phyloP scores from a whole-genome alignment of 352 stramenopile species.

The Blastocystis sp. region DNA sequence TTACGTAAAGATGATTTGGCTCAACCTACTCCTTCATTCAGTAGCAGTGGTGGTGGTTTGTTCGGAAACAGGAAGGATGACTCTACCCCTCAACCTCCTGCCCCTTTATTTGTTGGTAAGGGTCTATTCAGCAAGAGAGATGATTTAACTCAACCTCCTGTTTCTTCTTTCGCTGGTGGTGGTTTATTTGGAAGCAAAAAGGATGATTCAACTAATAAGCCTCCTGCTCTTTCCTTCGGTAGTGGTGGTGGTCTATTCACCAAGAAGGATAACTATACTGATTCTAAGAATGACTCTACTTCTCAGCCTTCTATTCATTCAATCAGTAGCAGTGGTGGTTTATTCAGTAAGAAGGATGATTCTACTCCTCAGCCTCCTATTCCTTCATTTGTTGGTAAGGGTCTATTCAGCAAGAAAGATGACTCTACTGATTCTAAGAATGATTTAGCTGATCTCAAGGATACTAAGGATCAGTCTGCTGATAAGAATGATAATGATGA shows the following conservation, averaged over 20 bases:
- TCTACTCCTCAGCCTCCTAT: constrained; percentile 11
- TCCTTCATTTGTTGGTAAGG: constrained; percentile 15
- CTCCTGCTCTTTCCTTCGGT: too few relatives aligned
- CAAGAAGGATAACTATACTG: neutral
- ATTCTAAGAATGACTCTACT: neutral
- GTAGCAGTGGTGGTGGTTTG: neutral
- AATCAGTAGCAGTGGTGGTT: neutral
- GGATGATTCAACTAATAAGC: too few relatives aligned
- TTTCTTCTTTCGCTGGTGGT: too few relatives aligned
- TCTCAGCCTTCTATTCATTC: neutral
- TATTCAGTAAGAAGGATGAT: constrained; percentile 1
- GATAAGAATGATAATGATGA: neutral
- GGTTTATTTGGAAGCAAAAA: too few relatives aligned
- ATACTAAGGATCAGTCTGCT: neutral
- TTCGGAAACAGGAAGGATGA: neutral
- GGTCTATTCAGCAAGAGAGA: neutral
- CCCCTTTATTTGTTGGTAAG: neutral
- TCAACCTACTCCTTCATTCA: neutral
- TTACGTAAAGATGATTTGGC: neutral
- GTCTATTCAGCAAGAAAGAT: neutral
- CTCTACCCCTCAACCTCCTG: neutral
- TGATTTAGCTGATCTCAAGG: too few relatives aligned
- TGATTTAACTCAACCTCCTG: too few relatives aligned
- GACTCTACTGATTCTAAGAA: too few relatives aligned
- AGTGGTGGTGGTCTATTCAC: neutral